Percentiles rank a stretch among this genome's conserved stretches.
These are phyloP conservation scores for Penicillium sp. DNA, from an alignment of 2,329 filamentous ascomycete species.

Conservation along the genomic window DNA sequence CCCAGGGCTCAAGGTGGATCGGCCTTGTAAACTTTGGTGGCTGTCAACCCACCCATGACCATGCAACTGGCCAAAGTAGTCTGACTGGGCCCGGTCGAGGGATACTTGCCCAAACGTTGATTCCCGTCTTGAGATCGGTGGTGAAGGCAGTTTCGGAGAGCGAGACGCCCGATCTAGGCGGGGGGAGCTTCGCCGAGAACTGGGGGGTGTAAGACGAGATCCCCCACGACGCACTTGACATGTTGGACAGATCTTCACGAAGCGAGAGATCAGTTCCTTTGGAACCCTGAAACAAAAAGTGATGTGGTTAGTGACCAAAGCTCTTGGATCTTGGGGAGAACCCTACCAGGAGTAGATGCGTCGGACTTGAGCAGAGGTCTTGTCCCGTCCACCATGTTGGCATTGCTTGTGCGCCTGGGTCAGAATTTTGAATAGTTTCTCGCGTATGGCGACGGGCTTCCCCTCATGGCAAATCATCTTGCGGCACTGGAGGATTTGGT, in stretches of 20 bases:
- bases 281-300: constrained; percentile 42
- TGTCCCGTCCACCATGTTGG: constrained; percentile 54
- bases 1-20: constrained; percentile 19
- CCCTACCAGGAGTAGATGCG: constrained; percentile 52
- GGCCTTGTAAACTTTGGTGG: constrained; percentile 25
- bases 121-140: constrained; percentile 37
- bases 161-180: constrained; percentile 33
- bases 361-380: constrained; percentile 53
- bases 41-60: constrained; percentile 32
- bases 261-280: constrained; percentile 53
- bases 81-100: constrained; percentile 29
- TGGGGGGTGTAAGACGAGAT: constrained; percentile 42
- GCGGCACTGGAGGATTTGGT: constrained; percentile 27
- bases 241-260: constrained; percentile 53
- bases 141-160: constrained; percentile 39
- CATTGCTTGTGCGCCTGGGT: constrained; percentile 52
- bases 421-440: constrained; percentile 53
- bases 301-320: not conserved
- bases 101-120: constrained; percentile 31
- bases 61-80: constrained; percentile 30
- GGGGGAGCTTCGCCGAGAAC: constrained; percentile 41
- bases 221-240: constrained; percentile 49
- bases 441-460: constrained; percentile 54
- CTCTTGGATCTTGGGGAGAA: not conserved
- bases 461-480: constrained; percentile 52